Evolutionary conservation across 1,139 yeast genomes (phyloP).

Genomic region (Suhomyces wounanorum): DNA sequence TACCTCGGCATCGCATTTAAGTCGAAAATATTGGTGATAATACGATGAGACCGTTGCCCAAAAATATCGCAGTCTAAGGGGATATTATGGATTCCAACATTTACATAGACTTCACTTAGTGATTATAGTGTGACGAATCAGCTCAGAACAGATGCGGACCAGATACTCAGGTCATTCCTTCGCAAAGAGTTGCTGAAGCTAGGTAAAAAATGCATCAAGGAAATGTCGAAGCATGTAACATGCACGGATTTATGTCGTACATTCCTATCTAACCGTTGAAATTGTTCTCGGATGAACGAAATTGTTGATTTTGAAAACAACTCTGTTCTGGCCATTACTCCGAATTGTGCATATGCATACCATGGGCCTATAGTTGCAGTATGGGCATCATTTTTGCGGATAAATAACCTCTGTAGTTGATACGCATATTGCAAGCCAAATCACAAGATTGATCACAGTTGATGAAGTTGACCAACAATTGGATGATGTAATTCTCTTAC

Average conservation of each 20-base stretch:
- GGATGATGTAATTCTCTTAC: neutral
- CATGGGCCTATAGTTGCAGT: neutral
- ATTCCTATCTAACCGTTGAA: neutral
- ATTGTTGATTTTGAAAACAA: neutral
- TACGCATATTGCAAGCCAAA: neutral
- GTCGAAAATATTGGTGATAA: neutral
- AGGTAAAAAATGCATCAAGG: neutral
- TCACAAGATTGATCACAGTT: neutral
- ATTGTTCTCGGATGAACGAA: neutral
- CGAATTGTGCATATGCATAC: neutral
- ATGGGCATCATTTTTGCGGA: neutral
- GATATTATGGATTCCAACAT: neutral
- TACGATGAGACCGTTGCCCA: neutral
- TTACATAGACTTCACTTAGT: neutral
- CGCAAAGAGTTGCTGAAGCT: neutral
- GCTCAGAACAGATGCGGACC: neutral
- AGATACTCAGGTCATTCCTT: neutral
- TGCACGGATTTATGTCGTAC: constrained; percentile 1
- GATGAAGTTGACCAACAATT: neutral
- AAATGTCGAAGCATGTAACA: neutral
- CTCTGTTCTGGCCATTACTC: neutral
- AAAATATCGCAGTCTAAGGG: neutral
- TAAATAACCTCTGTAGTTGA: neutral
- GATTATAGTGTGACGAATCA: constrained; percentile 1
- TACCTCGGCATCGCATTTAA: neutral